Conservation (phyloP, 2,329 filamentous ascomycete species). For the Venturia aucupariae region DNA sequence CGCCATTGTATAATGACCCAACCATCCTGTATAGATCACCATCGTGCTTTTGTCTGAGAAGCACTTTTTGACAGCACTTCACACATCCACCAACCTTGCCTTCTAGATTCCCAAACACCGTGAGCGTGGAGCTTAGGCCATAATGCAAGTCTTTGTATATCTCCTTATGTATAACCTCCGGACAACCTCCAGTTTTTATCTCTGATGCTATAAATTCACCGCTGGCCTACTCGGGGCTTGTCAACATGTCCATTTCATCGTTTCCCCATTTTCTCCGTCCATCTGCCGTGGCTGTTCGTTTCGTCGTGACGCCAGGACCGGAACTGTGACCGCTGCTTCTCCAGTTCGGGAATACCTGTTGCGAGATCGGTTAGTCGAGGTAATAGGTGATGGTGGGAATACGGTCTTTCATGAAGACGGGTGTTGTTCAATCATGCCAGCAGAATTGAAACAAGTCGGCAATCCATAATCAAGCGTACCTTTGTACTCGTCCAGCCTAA, state of each 20-base stretch:
- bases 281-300: slow-evolving; percentile 53
- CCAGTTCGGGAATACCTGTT: slow-evolving; percentile 49
- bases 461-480: slow-evolving; percentile 44
- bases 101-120: neutral
- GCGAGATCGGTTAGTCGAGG: slow-evolving; percentile 3
- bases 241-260: slow-evolving; percentile 53
- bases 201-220: neutral
- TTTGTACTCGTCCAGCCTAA: slow-evolving; percentile 91
- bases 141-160: neutral
- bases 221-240: slow-evolving; percentile 52
- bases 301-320: slow-evolving; percentile 75
- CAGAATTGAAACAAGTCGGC: neutral
- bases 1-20: neutral
- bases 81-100: neutral
- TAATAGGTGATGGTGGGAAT: neutral
- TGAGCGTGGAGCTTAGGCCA: neutral
- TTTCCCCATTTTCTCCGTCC: slow-evolving; percentile 34
- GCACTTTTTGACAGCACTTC: neutral
- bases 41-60: neutral
- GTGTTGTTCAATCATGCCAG: neutral
- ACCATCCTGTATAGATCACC: too few relatives aligned
- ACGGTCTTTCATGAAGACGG: neutral
- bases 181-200: neutral
- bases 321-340: slow-evolving; percentile 55
- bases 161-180: neutral